Percentiles rank a stretch among this genome's conserved stretches.
Evolutionary conservation across 2,329 filamentous ascomycete genomes (phyloP).

Genomic region (Uncinocarpus reesii): DNA sequence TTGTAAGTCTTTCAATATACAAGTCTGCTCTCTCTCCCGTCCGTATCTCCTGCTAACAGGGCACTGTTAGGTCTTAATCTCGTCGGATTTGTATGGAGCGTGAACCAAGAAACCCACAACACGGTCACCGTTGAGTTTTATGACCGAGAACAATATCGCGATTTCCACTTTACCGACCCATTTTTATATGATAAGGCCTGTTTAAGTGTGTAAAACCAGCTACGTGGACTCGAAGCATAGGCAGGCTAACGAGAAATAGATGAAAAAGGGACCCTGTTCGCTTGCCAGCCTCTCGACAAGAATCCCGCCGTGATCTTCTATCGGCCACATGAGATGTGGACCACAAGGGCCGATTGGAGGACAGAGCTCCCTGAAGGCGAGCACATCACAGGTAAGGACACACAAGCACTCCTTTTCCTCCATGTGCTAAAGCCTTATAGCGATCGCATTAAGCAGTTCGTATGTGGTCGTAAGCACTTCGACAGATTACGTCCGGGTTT

Average conservation of each 20-base stretch:
- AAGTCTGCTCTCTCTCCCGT: not conserved
- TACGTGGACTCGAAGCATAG: not conserved
- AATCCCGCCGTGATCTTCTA: constrained; percentile 84
- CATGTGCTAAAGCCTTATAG: constrained; percentile 26
- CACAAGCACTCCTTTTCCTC: not conserved
- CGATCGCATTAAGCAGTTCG: constrained; percentile 82
- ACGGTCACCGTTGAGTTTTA: constrained; percentile 97
- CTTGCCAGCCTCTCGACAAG: constrained; percentile 58
- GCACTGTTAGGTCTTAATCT: constrained; percentile 58
- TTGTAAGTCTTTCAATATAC: constrained; percentile 39
- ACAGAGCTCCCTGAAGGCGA: constrained; percentile 82
- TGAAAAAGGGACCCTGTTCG: constrained; percentile 75
- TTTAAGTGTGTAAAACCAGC: constrained; percentile 45
- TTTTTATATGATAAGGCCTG: constrained; percentile 95
- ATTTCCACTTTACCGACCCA: constrained; percentile 96
- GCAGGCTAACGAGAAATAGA: constrained; percentile 30
- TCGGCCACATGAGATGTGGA: constrained; percentile 94
- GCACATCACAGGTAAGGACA: constrained; percentile 49
- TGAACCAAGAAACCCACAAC: constrained; percentile 85
- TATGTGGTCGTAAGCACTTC: constrained; percentile 85
- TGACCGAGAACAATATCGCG: constrained; percentile 79
- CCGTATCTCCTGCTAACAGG: constrained; percentile 21
- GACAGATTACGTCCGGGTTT: constrained; percentile 80
- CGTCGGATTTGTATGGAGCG: constrained; percentile 91
- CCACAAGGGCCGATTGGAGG: constrained; percentile 77